These are phyloP conservation scores for Nephelium lappaceum DNA, from an alignment of 345 rosid genomes.

Conservation along the genomic window DNA sequence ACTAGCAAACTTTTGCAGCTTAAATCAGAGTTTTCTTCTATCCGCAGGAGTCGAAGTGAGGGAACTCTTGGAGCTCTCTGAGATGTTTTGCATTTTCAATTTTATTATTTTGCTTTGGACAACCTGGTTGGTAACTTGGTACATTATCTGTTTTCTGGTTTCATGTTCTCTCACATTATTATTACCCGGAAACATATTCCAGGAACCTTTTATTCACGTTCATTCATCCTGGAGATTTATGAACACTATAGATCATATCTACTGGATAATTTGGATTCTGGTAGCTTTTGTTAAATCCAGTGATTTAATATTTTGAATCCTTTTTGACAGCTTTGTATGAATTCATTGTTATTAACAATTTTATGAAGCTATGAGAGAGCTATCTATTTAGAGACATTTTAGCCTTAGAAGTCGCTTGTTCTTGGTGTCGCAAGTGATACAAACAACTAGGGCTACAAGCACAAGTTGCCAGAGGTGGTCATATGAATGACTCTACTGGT, in stretches of 20 bases:
- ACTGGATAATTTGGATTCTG: not conserved
- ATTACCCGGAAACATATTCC: not conserved
- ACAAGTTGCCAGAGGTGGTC: not conserved
- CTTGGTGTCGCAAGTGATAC: not conserved
- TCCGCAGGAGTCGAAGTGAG: slow-evolving; percentile 77
- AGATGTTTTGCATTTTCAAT: slow-evolving; percentile 14
- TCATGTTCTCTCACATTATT: not conserved
- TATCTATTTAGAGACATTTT: not conserved
- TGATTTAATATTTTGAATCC: not conserved
- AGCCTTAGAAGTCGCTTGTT: not conserved
- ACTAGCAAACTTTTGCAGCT: slow-evolving; percentile 49
- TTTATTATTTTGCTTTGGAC: not conserved
- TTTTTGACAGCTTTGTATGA: not conserved
- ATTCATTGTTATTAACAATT: not conserved
- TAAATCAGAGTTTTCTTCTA: slow-evolving; percentile 53
- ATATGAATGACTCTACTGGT: no score
- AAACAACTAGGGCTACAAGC: not conserved
- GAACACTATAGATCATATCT: not conserved
- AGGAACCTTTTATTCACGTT: not conserved
- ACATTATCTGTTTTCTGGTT: slow-evolving; percentile 2
- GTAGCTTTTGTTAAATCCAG: not conserved
- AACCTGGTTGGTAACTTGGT: not conserved
- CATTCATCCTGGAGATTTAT: not conserved
- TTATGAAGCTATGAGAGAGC: not conserved
- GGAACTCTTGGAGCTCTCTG: slow-evolving; percentile 56